Evolutionary conservation across 768 basidiomycete species (phyloP).

Genomic region (Auricularia cornea): DNA sequence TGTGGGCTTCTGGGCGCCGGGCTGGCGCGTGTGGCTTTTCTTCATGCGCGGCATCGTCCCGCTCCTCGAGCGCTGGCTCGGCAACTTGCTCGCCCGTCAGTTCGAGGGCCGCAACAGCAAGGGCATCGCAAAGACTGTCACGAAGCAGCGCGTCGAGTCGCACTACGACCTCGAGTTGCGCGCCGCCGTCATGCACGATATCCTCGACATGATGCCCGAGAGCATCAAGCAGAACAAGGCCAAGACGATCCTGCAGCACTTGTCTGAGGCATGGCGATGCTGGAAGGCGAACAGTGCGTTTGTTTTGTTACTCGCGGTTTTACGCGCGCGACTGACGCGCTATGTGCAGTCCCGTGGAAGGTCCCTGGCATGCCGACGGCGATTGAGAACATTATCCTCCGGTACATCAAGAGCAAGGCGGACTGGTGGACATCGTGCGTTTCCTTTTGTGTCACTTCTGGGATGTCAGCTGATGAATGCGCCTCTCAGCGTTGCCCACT

Average conservation of each 20-base stretch:
- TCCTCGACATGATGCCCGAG: slow-evolving; percentile 99
- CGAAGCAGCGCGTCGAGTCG: slow-evolving; percentile 97
- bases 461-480: neutral
- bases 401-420: slow-evolving; percentile 98
- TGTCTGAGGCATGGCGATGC: slow-evolving; percentile 98
- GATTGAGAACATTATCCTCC: slow-evolving; percentile 97
- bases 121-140: slow-evolving; percentile 95
- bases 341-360: slow-evolving; percentile 82
- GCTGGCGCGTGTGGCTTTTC: slow-evolving; percentile 99
- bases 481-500: slow-evolving; percentile 73
- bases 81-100: slow-evolving; percentile 94
- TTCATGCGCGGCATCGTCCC: slow-evolving; percentile 99
- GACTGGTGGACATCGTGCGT: slow-evolving; percentile 96
- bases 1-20: slow-evolving; percentile 98
- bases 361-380: slow-evolving; percentile 99
- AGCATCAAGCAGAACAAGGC: slow-evolving; percentile 99
- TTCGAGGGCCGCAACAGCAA: slow-evolving; percentile 98
- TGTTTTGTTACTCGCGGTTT: neutral
- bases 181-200: slow-evolving; percentile 99
- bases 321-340: no score
- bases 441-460: neutral
- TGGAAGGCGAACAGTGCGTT: slow-evolving; percentile 86
- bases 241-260: slow-evolving; percentile 97
- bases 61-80: slow-evolving; percentile 93
- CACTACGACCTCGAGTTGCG: slow-evolving; percentile 97